Evolutionary conservation across 495 filamentous ascomycete species (phyloP), one percentile per base, ranked within the genome.

Genomic region (Hypoxylon fragiforme): DNA sequence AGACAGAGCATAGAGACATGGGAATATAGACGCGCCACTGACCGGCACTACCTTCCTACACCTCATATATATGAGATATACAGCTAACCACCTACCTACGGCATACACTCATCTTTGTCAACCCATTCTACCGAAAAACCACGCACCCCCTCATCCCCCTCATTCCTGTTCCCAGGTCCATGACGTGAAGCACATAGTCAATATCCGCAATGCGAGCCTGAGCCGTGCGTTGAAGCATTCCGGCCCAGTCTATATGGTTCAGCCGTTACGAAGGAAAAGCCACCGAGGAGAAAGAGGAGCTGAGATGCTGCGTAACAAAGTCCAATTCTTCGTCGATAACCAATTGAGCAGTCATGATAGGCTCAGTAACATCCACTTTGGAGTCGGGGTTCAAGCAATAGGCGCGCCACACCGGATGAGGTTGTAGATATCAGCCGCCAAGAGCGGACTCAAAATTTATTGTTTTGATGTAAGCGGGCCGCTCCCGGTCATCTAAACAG

Each of bases 401-500:
- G 16, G 24, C 22, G 24, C 22, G 18, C 35, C 7, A n/a, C 13
- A 19, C 45, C 18, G 24, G 39, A 12, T 34, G 6, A 19, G 19
- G 3, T 11, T 15, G 15, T 12, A 13, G 18, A 8, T 11, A 15
- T 31, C 40, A 49, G 9, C 24, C 40, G 45, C 21, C 32, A 24
- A 40, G 44, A 43, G 24, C 8, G 24, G 20, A 3, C 13, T 26
- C 2, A 37, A 31, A 13, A 39, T 45, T 50, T 38, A 50, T 49
- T 45, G n/a, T n/a, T n/a, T n/a, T n/a, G 32, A 50, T 50, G 45
- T 46, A 39, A 16, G 35, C 45, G 34, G 45, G 7, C n/a, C 45
- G 11, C 36, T 6, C 22, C 12, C 31, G 45, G 13, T 40, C 16
- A 32, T 16, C 5, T 28, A 38, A 50, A 28, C 8, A 9, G 14